Evolutionary conservation across 2,329 filamentous ascomycete species (phyloP).

Genomic region (Aspergillus sp.): DNA sequence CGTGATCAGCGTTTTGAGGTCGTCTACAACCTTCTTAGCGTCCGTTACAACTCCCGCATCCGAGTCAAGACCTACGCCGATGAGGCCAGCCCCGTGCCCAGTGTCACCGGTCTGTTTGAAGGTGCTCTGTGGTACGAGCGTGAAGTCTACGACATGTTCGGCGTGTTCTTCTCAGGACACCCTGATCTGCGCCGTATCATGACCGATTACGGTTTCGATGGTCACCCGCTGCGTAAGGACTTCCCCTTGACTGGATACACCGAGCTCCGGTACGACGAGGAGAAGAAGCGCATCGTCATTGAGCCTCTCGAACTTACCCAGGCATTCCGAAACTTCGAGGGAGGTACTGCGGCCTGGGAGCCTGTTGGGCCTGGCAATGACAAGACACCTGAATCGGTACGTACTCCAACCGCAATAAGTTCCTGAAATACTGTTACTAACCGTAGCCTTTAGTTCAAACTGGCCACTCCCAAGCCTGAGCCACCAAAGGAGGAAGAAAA

Average conservation of each 20-base stretch:
- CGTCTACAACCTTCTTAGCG: conserved; percentile 94
- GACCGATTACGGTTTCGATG: conserved; percentile 99
- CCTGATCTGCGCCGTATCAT: conserved; percentile 96
- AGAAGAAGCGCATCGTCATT: conserved; percentile 99
- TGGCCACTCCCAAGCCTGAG: conserved; percentile 94
- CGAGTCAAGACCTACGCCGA: conserved; percentile 98
- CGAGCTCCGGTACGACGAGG: conserved; percentile 95
- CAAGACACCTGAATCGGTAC: conserved; percentile 69
- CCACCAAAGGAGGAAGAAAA: conserved; percentile 79
- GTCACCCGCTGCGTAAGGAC: conserved; percentile 94
- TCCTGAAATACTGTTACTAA: conserved; percentile 1
- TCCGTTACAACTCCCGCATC: conserved; percentile 95
- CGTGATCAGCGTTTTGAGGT: conserved; percentile 95
- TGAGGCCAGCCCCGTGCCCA: conserved; percentile 90
- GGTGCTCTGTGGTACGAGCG: conserved; percentile 99
- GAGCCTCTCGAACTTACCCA: conserved; percentile 97
- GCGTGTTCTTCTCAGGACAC: conserved; percentile 94
- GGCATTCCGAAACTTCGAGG: conserved; percentile 98
- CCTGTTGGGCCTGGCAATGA: conserved; percentile 71
- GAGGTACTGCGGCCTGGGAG: conserved; percentile 72
- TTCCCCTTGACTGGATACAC: conserved; percentile 98
- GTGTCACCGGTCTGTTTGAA: conserved; percentile 81
- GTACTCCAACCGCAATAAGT: conserved; percentile 28
- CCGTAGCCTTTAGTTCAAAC: conserved; percentile 69
- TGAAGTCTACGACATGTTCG: conserved; percentile 96